Conservation (phyloP, 768 basidiomycete species). For the Cyclocybe aegerita region DNA sequence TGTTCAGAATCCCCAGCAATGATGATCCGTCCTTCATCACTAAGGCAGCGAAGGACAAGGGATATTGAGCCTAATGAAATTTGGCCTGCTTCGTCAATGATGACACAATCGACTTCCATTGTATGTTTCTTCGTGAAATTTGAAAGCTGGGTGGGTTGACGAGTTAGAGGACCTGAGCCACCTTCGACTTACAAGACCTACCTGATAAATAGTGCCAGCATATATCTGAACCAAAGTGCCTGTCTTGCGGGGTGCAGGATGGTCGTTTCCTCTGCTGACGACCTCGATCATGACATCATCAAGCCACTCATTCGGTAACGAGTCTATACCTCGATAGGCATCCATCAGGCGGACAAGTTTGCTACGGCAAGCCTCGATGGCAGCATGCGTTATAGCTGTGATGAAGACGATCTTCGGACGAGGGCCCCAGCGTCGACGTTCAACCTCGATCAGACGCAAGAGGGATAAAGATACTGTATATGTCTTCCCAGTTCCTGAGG, state of each 20-base stretch:
- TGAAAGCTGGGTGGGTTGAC: constrained; percentile 32
- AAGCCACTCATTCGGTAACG: constrained; percentile 40
- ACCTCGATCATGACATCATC: constrained; percentile 40
- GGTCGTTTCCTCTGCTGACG: constrained; percentile 39
- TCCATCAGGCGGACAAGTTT: constrained; percentile 38
- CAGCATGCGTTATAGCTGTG: constrained; percentile 53
- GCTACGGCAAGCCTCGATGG: constrained; percentile 46
- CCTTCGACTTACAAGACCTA: constrained; percentile 13
- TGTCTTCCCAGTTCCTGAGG: constrained; percentile 51
- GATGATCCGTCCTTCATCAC: constrained; percentile 37
- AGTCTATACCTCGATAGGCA: constrained; percentile 34
- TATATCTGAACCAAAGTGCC: constrained; percentile 35
- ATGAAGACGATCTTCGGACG: constrained; percentile 41
- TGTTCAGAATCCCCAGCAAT: constrained; percentile 54
- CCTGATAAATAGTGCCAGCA: constrained; percentile 50
- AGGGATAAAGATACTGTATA: constrained; percentile 49
- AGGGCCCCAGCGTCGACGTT: constrained; percentile 28
- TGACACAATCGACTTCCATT: constrained; percentile 41
- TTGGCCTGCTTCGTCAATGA: constrained; percentile 54
- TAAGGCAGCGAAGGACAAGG: constrained; percentile 43
- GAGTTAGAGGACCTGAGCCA: neutral
- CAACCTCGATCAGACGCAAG: constrained; percentile 43
- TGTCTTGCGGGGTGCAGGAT: constrained; percentile 31
- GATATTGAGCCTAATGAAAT: constrained; percentile 45
- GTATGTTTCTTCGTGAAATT: constrained; percentile 42